Base-by-base conservation (phyloP, 2,329 filamentous ascomycete genomes). In the Fusarium continuum region DNA sequence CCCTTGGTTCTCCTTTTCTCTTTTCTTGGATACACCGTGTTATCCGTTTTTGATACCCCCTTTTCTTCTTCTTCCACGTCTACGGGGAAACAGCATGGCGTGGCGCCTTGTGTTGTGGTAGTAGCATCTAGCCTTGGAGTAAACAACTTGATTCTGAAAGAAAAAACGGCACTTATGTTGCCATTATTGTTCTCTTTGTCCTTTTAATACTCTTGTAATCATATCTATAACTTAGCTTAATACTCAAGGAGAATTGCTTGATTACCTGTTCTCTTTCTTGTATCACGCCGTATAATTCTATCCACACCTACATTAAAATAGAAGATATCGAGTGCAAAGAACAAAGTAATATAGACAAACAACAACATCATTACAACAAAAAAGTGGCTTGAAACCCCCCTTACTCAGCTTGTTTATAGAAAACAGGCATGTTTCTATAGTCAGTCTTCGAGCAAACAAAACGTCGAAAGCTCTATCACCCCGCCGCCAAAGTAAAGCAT, bases 31-130 rank as follows among this genome's bases (percentile, higher is more conserved):
- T 43, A 55, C 53, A 40, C 20, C 48, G 38, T 16, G 46, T 63
- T 44, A 46, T 47, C 62, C 38, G 32, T 46, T 68, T 65, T 68
- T 70, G 68, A 70, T 71, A 71, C 69, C 69, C 67, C 56, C 60
- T 58, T 68, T 59, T 56, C 69, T 69, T 65, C 56, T 60, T 58
- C 66, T 59, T 56, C 58, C 50, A 39, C n/a, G 35, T 51, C 28
- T 49, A 43, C 38, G 47, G 60, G 48, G 57, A 62, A 61, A 52
- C 43, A 63, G 62, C 62, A 65, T 65, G 62, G 62, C 62, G 62
- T 26, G 62, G 62, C 57, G 57, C 62, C 59, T 65, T 58, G 49
- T 50, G 31, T 61, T 56, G 28, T 44, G 54, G 41, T 29, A 45
- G 51, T 55, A 65, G 65, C 68, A 71, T 68, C 48, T 47, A 59